Evolutionary conservation across 1,284 basidiomycete genomes (phyloP).

Genomic region (Cystobasidium pallidum): DNA sequence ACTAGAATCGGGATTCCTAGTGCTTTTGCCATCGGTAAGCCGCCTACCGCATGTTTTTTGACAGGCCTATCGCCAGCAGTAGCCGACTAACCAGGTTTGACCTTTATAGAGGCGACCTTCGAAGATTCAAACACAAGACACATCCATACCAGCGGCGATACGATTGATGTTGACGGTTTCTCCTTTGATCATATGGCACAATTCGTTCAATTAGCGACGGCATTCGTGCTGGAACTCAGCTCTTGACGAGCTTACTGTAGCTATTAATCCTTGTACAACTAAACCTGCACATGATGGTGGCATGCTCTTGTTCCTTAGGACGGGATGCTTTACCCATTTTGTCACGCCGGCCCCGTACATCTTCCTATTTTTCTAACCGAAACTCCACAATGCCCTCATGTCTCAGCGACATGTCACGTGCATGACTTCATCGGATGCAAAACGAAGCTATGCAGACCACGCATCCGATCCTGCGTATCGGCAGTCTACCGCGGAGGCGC

Average conservation of each 20-base stretch:
- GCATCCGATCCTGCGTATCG: neutral
- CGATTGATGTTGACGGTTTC: constrained; percentile 83
- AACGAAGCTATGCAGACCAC: neutral
- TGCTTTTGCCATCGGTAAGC: constrained; percentile 54
- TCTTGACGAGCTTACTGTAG: constrained; percentile 2
- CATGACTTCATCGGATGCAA: neutral
- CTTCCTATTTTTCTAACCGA: too few species aligned
- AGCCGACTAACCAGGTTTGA: neutral
- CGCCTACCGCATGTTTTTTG: too few species aligned
- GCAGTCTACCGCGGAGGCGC: neutral
- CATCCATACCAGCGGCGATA: constrained; percentile 80
- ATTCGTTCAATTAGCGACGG: constrained; percentile 39
- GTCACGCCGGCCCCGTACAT: too few species aligned
- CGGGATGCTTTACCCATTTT: too few species aligned
- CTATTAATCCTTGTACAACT: neutral
- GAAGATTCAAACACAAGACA: constrained; percentile 56
- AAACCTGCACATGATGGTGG: neutral
- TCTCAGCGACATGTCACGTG: too few species aligned
- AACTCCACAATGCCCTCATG: too few species aligned
- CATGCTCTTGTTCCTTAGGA: too few species aligned
- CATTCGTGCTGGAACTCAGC: constrained; percentile 43
- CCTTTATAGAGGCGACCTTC: constrained; percentile 47
- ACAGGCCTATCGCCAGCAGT: too few species aligned
- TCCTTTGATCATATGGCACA: constrained; percentile 64
- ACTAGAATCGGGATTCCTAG: constrained; percentile 56